A percentile compares a stretch with the other conserved stretches of the same genome.
phyloP scores from a whole-genome alignment of 805 yeast species.

The Ogataea angusta region DNA sequence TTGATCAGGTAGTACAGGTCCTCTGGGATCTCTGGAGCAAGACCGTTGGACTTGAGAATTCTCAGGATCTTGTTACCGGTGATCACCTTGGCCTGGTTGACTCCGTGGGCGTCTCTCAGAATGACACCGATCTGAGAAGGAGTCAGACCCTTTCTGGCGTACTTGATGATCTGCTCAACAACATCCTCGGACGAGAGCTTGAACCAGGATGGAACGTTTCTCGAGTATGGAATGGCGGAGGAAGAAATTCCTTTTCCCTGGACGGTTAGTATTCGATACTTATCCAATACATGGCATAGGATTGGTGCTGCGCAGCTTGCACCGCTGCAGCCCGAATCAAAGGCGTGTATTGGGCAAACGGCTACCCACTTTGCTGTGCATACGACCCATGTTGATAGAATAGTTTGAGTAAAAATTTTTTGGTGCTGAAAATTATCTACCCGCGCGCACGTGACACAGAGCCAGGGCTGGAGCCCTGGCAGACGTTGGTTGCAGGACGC shows the following conservation, averaged over 20 bases:
- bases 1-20: slow-evolving; percentile 98
- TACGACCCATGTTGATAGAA: slow-evolving; percentile 90
- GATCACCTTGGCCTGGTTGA: slow-evolving; percentile 93
- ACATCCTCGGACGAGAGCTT: slow-evolving; percentile 92
- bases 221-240: slow-evolving; percentile 98
- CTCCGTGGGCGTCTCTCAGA: slow-evolving; percentile 99
- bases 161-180: slow-evolving; percentile 97
- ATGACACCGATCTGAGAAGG: slow-evolving; percentile 99
- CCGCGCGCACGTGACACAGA: slow-evolving; percentile 8
- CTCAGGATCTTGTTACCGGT: slow-evolving; percentile 99
- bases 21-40: slow-evolving; percentile 99
- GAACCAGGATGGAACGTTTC: slow-evolving; percentile 99
- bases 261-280: slow-evolving; percentile 19
- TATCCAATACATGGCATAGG: slow-evolving; percentile 35
- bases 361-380: slow-evolving; percentile 94
- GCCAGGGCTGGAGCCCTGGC: slow-evolving; percentile 9
- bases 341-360: slow-evolving; percentile 12
- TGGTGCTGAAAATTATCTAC: slow-evolving; percentile 3
- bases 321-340: slow-evolving; percentile 12
- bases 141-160: slow-evolving; percentile 99
- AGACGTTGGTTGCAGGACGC: too few species aligned
- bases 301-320: slow-evolving; percentile 51
- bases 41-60: slow-evolving; percentile 98
- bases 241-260: slow-evolving; percentile 99
- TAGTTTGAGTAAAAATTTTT: slow-evolving; percentile 7